phyloP scores from a whole-genome alignment of 1,284 basidiomycete genomes.

The Cryptococcus amylolentus region DNA sequence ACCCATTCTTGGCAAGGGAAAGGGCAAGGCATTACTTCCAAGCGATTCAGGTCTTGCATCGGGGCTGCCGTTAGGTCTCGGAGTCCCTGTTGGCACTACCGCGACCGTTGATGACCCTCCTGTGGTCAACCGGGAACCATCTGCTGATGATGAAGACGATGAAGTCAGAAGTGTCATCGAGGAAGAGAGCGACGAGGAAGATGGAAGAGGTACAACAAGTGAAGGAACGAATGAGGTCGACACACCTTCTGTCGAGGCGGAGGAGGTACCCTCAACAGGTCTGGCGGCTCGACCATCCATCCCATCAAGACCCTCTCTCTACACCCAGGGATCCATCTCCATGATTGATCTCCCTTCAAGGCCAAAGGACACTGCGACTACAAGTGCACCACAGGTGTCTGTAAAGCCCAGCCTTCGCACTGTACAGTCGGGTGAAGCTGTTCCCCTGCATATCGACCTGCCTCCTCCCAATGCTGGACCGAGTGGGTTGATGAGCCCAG shows the following conservation, averaged over 20 bases:
- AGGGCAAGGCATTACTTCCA: background rate
- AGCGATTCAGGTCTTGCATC: background rate
- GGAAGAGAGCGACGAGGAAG: slow-evolving; percentile 3
- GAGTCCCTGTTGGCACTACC: background rate
- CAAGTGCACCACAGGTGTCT: background rate
- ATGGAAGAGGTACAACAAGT: slow-evolving; percentile 11
- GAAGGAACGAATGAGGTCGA: slow-evolving; percentile 10
- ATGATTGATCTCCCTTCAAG: slow-evolving; percentile 54
- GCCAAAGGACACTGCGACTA: slow-evolving; percentile 6
- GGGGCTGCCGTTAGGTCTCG: background rate
- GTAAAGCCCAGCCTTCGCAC: slow-evolving; percentile 22
- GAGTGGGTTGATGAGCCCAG: slow-evolving; percentile 3
- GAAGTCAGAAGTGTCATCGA: background rate
- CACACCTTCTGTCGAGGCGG: slow-evolving; percentile 2
- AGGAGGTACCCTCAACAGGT: background rate
- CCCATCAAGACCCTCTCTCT: slow-evolving; percentile 55
- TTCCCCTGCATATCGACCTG: slow-evolving; percentile 13
- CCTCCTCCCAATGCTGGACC: background rate
- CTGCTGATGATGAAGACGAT: background rate
- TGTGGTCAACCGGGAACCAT: too few relatives aligned
- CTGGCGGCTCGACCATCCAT: background rate
- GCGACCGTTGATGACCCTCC: background rate
- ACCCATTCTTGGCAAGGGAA: background rate
- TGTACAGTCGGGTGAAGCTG: slow-evolving; percentile 17
- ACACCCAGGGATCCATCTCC: slow-evolving; percentile 61